Base-by-base conservation (phyloP, 768 basidiomycete species). In the Russula virescens region DNA sequence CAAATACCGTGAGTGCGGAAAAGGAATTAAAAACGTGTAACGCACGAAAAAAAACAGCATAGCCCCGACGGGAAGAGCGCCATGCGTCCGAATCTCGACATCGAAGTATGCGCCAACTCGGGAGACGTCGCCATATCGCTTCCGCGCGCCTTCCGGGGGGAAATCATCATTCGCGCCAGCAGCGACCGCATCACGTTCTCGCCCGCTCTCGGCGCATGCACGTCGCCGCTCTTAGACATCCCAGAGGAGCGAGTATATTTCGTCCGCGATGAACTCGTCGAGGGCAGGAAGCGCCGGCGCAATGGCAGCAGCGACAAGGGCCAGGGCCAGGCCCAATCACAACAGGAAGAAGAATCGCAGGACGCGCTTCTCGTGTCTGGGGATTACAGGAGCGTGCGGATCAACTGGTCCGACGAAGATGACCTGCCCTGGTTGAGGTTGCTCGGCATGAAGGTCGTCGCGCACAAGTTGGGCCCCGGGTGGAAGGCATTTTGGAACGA, bases 361-460 rank as follows among this genome's bases (percentile, higher is more conserved):
- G 57, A 58, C 16, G 38, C 23, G 25, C 57, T 58, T 49, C 19
- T 18, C 5, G 16, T 58, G 2, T 5, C 16, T 11, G 57, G 57
- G 23, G 23, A 31, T 14, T 26, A 45, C 11, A 60, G 31, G 13
- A 45, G 21, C 21, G 40, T 59, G 14, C 48, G 40, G 21, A 59
- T 59, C 40, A 31, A 16, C 28, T 59, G 49, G 60, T 25, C 25
- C 9, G 60, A n/a, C 23, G 60, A 60, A 46, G 21, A 45, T 21
- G 59, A 60, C 34, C 51, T 40, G 10, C 51, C 21, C 7, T 23
- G 47, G 52, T 38, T 26, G 52, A 47, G n/a, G 34, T 2, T 14
- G 10, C 38, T 11, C 10, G 38, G 38, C 10, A 11, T 5, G 5
- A 38, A 2, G 10, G 5, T 38, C 10, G 13, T 38, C 34, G 10